Conservation (phyloP, 2,329 filamentous ascomycete species). For the Stachybotrys chartarum region DNA sequence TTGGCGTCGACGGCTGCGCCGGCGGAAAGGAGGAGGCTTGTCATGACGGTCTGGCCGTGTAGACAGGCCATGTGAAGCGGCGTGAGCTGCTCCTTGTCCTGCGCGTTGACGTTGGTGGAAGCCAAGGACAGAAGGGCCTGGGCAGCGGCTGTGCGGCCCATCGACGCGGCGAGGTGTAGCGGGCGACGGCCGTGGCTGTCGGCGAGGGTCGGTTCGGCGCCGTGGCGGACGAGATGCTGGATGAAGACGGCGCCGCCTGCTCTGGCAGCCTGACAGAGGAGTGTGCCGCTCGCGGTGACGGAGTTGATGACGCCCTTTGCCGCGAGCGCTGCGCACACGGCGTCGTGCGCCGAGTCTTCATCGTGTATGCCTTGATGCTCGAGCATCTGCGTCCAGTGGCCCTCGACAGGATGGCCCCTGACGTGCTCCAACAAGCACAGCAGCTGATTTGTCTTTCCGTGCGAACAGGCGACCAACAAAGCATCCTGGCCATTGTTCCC, state of each 20-base stretch:
- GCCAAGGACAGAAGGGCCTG: not conserved
- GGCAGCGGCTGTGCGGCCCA: not conserved
- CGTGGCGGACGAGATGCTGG: not conserved
- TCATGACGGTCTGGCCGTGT: not conserved
- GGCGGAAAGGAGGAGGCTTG: not conserved
- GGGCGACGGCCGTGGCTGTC: not conserved
- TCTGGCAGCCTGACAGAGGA: not conserved
- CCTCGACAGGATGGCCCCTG: not conserved
- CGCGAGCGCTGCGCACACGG: too few relatives aligned
- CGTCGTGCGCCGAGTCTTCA: not conserved
- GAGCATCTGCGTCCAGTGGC: not conserved
- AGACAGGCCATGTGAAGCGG: not conserved
- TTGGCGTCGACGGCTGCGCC: not conserved
- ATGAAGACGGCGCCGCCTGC: not conserved
- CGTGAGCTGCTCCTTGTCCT: not conserved
- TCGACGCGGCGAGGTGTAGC: not conserved
- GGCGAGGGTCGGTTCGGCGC: not conserved
- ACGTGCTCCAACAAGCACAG: not conserved
- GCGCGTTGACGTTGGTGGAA: not conserved
- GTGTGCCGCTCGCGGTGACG: not conserved
- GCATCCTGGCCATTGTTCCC: not conserved
- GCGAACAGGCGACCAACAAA: not conserved
- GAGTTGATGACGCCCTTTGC: not conserved
- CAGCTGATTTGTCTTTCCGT: not conserved
- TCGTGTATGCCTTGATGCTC: not conserved